Base-by-base conservation (phyloP, 2,329 filamentous ascomycete species). In the Ceratocystis huliohia region DNA sequence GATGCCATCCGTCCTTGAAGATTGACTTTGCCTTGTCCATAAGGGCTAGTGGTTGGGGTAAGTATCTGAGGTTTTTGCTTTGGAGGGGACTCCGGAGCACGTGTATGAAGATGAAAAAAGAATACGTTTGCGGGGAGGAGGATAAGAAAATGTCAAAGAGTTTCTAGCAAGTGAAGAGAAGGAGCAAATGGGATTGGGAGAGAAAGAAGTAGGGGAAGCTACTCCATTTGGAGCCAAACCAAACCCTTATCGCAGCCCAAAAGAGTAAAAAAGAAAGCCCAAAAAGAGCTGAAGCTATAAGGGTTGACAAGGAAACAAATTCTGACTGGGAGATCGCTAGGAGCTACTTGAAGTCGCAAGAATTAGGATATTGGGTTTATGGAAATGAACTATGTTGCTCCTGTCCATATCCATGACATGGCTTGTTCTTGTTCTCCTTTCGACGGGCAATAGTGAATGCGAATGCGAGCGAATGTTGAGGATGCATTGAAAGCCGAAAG, bases 141-240 rank as follows among this genome's bases (percentile, higher is more conserved):
- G 25, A 28, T 7, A 15, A 33, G 7, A 59, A 37, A 59, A 59
- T 28, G 28, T 10, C 15, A 3, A 53, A 4, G 56, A 59, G 22
- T 37, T 59, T 59, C 7, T 3, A 30, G 8, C 25, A 30, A 44
- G 44, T 41, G 44, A 48, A 45, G 22, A 63, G 45, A 63, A 25
- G 46, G 61, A 46, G 20, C 20, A 45, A 63, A 33, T 28, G 61
- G n/a, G 37, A 22, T 53, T 45, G n/a, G 61, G 61, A 41, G n/a
- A 22, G 33, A 25, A 33, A 4, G 33, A 25, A 33, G 22, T 20
- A 25, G 30, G 45, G 63, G 50, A 53, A 28, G n/a, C 50, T 45
- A 46, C 50, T 69, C 75, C 70, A 75, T 74, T 68, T 73, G 25
- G 56, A 59, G 17, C 56, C 72, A 59, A 33, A n/a, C 37, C 3